Conservation (phyloP, 805 yeast species). For the Teunomyces barrocoloradensis region DNA sequence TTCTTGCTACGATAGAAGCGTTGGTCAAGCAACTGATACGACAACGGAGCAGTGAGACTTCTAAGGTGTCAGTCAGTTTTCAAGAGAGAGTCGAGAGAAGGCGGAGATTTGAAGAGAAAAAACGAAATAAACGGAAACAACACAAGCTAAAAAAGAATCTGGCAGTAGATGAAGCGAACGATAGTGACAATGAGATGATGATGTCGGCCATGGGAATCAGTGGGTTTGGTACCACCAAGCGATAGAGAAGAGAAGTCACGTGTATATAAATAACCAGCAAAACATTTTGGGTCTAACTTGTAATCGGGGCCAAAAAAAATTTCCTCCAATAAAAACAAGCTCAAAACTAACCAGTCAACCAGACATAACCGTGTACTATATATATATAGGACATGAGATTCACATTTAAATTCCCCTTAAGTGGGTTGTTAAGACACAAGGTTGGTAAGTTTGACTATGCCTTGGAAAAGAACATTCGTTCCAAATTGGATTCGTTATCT, state of each 20-base stretch:
- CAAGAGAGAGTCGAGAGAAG: constrained; percentile 41
- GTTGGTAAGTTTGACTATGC: constrained; percentile 43
- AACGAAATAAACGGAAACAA: constrained; percentile 20
- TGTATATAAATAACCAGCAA: not conserved
- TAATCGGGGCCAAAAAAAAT: constrained; percentile 6
- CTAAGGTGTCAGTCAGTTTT: constrained; percentile 26
- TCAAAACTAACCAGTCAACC: constrained; percentile 15
- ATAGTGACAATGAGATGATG: constrained; percentile 27
- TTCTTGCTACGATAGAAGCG: constrained; percentile 25
- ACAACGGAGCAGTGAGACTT: constrained; percentile 7
- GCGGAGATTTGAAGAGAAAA: constrained; percentile 36
- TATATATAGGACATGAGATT: constrained; percentile 30
- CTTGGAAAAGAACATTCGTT: constrained; percentile 61
- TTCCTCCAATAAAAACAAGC: constrained; percentile 22
- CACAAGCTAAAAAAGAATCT: constrained; percentile 20
- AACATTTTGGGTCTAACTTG: constrained; percentile 4
- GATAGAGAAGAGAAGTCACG: not conserved
- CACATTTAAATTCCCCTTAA: constrained; percentile 40
- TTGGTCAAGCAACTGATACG: constrained; percentile 25
- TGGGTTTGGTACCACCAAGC: constrained; percentile 51
- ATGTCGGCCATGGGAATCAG: constrained; percentile 56
- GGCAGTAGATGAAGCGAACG: constrained; percentile 10
- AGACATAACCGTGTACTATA: constrained; percentile 4
- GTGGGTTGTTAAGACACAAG: constrained; percentile 36
- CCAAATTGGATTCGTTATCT: constrained; percentile 60